A percentile compares a stretch with the other conserved stretches of the same genome.
These are phyloP conservation scores for Chaetomiaceae sp. DNA, from an alignment of 2,329 filamentous ascomycete species.

Conservation along the genomic window DNA sequence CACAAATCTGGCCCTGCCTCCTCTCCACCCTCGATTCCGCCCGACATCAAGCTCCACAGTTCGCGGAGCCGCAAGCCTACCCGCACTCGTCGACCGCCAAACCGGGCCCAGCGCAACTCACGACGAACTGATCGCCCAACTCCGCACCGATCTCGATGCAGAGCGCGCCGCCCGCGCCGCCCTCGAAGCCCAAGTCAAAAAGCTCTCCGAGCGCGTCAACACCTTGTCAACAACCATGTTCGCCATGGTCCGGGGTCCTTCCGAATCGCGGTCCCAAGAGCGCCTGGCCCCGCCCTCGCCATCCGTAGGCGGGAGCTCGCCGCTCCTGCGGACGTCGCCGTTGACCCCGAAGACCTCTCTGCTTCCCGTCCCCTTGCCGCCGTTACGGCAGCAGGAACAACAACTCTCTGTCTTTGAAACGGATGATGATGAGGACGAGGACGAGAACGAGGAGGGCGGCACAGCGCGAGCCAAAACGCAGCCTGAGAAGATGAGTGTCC, in stretches of 20 bases:
- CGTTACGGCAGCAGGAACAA: slow-evolving; percentile 20
- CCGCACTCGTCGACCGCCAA: slow-evolving; percentile 37
- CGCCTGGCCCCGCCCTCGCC: slow-evolving; percentile 19
- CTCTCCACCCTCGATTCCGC: slow-evolving; percentile 29
- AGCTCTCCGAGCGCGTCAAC: slow-evolving; percentile 48
- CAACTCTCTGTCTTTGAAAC: slow-evolving; percentile 31
- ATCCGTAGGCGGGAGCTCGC: slow-evolving; percentile 7
- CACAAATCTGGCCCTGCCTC: slow-evolving; percentile 21
- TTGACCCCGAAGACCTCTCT: slow-evolving; percentile 15
- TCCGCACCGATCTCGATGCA: slow-evolving; percentile 46
- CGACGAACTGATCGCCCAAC: slow-evolving; percentile 6
- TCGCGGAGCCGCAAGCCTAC: slow-evolving; percentile 44
- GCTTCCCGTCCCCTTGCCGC: slow-evolving; percentile 10
- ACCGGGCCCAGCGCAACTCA: slow-evolving; percentile 8
- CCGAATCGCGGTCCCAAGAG: slow-evolving; percentile 34
- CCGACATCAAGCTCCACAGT: slow-evolving; percentile 46
- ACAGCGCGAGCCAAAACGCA: no score
- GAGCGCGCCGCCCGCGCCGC: slow-evolving; percentile 53
- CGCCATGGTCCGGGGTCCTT: slow-evolving; percentile 34
- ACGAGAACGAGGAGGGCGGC: slow-evolving; percentile 13
- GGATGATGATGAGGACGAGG: slow-evolving; percentile 39
- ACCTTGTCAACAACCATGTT: slow-evolving; percentile 41
- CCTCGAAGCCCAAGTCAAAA: slow-evolving; percentile 54
- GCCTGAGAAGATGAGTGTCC: no score
- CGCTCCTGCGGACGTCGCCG: slow-evolving; percentile 14